Evolutionary conservation across 1,284 basidiomycete species (phyloP).

Genomic region (Trichosporon faecale): DNA sequence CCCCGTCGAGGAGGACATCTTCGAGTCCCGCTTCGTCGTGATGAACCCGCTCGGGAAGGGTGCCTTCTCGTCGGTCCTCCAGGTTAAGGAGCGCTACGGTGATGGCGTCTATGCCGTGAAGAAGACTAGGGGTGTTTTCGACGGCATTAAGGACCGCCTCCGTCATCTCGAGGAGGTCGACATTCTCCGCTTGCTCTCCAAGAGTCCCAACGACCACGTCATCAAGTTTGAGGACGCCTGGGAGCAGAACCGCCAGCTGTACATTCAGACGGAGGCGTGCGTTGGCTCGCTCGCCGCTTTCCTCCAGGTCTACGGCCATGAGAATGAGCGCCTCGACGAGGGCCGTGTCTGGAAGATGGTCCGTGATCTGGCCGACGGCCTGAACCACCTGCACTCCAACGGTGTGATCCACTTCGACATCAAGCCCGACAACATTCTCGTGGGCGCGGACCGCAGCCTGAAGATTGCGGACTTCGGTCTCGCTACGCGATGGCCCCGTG

Average conservation of each 20-base stretch:
- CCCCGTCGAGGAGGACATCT: slow-evolving; percentile 47
- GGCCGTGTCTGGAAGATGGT: slow-evolving; percentile 95
- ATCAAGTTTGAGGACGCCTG: slow-evolving; percentile 91
- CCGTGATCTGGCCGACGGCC: slow-evolving; percentile 80
- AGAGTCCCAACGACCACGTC: slow-evolving; percentile 66
- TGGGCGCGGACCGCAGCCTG: slow-evolving; percentile 82
- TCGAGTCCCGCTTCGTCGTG: slow-evolving; percentile 62
- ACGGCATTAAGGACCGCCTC: slow-evolving; percentile 81
- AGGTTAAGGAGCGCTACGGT: slow-evolving; percentile 69
- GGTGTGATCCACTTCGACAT: slow-evolving; percentile 94
- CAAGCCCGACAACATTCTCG: slow-evolving; percentile 96
- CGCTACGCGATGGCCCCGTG: slow-evolving; percentile 78
- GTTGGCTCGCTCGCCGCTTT: slow-evolving; percentile 88
- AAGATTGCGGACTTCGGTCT: slow-evolving; percentile 99
- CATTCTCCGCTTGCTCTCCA: slow-evolving; percentile 75
- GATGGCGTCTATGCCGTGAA: slow-evolving; percentile 79
- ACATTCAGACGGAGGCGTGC: slow-evolving; percentile 93
- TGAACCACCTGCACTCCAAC: slow-evolving; percentile 82
- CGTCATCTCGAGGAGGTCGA: slow-evolving; percentile 94
- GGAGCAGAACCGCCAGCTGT: slow-evolving; percentile 88
- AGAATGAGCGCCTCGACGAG: slow-evolving; percentile 83
- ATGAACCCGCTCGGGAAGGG: slow-evolving; percentile 83
- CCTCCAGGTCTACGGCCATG: slow-evolving; percentile 85
- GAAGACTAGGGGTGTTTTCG: slow-evolving; percentile 81
- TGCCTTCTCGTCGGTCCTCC: slow-evolving; percentile 91